Evolutionary conservation across 2,329 filamentous ascomycete species (phyloP).

Genomic region (Penicillium sp.): DNA sequence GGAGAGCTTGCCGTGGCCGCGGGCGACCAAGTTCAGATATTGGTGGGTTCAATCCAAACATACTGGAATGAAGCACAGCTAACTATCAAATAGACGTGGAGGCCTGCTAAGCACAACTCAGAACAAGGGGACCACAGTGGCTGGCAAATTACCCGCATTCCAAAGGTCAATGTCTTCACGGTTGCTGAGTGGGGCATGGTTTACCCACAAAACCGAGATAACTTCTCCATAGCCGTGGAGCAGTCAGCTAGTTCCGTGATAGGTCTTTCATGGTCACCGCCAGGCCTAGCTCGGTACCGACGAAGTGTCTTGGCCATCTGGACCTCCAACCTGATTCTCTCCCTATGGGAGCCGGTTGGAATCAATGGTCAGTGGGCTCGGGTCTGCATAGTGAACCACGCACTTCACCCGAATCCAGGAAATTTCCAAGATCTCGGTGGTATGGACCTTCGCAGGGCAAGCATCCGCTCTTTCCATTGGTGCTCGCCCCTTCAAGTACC

Average conservation of each 20-base stretch:
- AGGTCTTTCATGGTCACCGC: slow-evolving; percentile 57
- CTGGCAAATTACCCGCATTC: slow-evolving; percentile 46
- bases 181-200: slow-evolving; percentile 50
- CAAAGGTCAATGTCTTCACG: slow-evolving; percentile 52
- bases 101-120: slow-evolving; percentile 10
- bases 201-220: slow-evolving; percentile 46
- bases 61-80: not conserved
- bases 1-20: slow-evolving; percentile 58
- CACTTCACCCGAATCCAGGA: slow-evolving; percentile 43
- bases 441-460: slow-evolving; percentile 28
- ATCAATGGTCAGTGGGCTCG: slow-evolving; percentile 52
- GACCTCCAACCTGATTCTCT: slow-evolving; percentile 57
- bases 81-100: slow-evolving; percentile 24
- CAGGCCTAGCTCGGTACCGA: slow-evolving; percentile 55
- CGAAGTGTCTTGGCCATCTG: slow-evolving; percentile 56
- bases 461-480: slow-evolving; percentile 47
- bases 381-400: slow-evolving; percentile 53
- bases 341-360: slow-evolving; percentile 55
- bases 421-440: slow-evolving; percentile 20
- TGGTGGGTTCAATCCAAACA: slow-evolving; percentile 38
- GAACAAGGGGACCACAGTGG: slow-evolving; percentile 24
- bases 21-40: slow-evolving; percentile 55
- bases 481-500: slow-evolving; percentile 31
- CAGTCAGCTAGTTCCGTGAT: slow-evolving; percentile 53
- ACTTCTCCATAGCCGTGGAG: slow-evolving; percentile 60